These are phyloP conservation scores for Cucurbita maxima DNA, from an alignment of 306 rosid species.

Conservation along the genomic window DNA sequence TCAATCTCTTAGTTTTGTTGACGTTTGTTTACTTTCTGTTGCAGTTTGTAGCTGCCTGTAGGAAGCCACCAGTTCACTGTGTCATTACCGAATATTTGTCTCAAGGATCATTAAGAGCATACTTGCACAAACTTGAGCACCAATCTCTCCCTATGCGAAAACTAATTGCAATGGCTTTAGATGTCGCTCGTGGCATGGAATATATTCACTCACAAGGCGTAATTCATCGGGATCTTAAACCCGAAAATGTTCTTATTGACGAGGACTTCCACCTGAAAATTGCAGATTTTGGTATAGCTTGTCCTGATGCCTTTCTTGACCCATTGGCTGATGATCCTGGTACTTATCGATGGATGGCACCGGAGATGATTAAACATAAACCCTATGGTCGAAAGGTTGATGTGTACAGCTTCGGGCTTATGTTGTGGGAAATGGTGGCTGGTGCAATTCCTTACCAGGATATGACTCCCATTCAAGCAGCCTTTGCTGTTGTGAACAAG, in stretches of 20 bases:
- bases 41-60: constrained; percentile 80
- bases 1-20: constrained; percentile 1
- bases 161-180: constrained; percentile 51
- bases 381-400: constrained; percentile 75
- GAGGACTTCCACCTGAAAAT: constrained; percentile 50
- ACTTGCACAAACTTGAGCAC: constrained; percentile 53
- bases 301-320: constrained; percentile 65
- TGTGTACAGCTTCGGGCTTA: constrained; percentile 84
- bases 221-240: constrained; percentile 88
- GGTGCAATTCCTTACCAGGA: constrained; percentile 79
- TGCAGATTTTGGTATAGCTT: constrained; percentile 94
- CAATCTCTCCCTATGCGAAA: constrained; percentile 38
- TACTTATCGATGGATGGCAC: constrained; percentile 98
- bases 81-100: constrained; percentile 67
- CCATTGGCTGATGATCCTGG: constrained; percentile 80
- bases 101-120: constrained; percentile 85
- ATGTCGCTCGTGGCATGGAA: constrained; percentile 83
- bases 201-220: constrained; percentile 77
- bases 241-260: constrained; percentile 69
- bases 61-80: constrained; percentile 72
- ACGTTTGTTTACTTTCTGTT: constrained; percentile 16
- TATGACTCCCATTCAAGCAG: constrained; percentile 95
- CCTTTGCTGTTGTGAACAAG: constrained; percentile 91
- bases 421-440: constrained; percentile 83
- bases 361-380: constrained; percentile 89